phyloP scores from a whole-genome alignment of 202 grass and related monocot genomes.

The Zizania palustris region DNA sequence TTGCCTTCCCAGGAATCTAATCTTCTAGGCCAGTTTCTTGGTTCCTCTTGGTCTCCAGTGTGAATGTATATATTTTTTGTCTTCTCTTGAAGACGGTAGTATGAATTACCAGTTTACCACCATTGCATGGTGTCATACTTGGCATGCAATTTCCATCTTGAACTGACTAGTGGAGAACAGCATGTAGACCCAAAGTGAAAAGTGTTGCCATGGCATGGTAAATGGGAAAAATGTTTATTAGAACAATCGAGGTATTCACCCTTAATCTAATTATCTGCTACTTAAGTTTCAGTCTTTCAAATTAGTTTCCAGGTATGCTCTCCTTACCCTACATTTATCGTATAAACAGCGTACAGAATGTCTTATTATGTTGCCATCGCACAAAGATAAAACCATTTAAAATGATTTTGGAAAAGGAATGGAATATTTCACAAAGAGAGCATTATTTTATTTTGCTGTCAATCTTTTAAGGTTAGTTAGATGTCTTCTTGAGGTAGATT shows the following conservation, averaged over 20 bases:
- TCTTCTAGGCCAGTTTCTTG: conserved; percentile 71
- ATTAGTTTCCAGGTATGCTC: neutral
- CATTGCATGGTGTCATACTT: conserved; percentile 1
- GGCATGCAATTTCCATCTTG: conserved; percentile 14
- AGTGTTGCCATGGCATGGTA: neutral
- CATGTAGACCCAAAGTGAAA: conserved; percentile 19
- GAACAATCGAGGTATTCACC: neutral
- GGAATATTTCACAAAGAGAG: neutral
- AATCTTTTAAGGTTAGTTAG: neutral
- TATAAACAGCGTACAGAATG: neutral
- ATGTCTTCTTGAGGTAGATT: conserved; percentile 11
- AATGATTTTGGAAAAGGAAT: neutral
- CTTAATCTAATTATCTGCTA: conserved; percentile 26
- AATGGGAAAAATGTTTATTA: neutral
- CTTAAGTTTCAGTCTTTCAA: neutral
- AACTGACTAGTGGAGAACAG: conserved; percentile 14
- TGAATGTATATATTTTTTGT: conserved; percentile 37
- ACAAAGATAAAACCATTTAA: conserved; percentile 1
- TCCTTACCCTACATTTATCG: neutral
- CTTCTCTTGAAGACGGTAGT: conserved; percentile 12
- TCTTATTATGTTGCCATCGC: neutral
- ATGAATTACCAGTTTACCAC: conserved; percentile 23
- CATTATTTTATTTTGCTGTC: neutral
- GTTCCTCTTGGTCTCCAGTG: conserved; percentile 68
- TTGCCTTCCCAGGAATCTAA: conserved; percentile 73